A percentile compares a stretch with the other conserved stretches of the same genome.
These are phyloP conservation scores for Pseudognaphalium luteoalbum DNA, from an alignment of 129 eudicot species.

Conservation along the genomic window DNA sequence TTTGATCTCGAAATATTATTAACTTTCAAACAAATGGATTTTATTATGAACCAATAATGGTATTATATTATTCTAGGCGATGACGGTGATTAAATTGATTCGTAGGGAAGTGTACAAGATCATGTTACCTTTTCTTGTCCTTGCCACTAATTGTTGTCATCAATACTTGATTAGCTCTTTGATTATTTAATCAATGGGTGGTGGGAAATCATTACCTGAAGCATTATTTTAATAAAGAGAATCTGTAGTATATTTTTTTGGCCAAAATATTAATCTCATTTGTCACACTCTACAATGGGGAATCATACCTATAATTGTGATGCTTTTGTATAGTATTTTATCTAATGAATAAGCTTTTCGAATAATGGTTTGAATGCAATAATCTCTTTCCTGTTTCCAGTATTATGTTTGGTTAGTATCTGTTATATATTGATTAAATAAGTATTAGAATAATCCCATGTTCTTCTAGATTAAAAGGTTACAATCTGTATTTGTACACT, in stretches of 20 bases:
- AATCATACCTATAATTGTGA: slow-evolving; percentile 38
- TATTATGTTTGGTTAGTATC: not conserved
- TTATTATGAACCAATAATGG: not conserved
- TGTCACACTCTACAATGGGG: slow-evolving; percentile 31
- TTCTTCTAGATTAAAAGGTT: slow-evolving; percentile 18
- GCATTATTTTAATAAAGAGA: slow-evolving; percentile 37
- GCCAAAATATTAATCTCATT: slow-evolving; percentile 28
- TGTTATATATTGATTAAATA: not conserved
- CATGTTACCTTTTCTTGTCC: slow-evolving; percentile 33
- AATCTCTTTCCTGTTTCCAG: not conserved
- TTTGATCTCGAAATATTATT: not conserved
- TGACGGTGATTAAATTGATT: slow-evolving; percentile 24
- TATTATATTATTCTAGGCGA: slow-evolving; percentile 2
- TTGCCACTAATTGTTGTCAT: slow-evolving; percentile 38
- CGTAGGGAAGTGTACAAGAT: slow-evolving; percentile 20
- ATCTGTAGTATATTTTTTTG: slow-evolving; percentile 32
- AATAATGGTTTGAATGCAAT: slow-evolving; percentile 13
- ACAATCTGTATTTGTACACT: slow-evolving; percentile 17
- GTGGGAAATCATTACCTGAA: slow-evolving; percentile 43
- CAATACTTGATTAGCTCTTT: slow-evolving; percentile 33
- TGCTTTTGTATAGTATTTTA: slow-evolving; percentile 27
- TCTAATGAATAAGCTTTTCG: slow-evolving; percentile 10
- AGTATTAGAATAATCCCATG: slow-evolving; percentile 27
- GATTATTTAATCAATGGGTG: slow-evolving; percentile 24
- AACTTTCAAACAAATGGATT: not conserved